phyloP scores from a whole-genome alignment of 352 stramenopile species.

The Phytophthora europaea region DNA sequence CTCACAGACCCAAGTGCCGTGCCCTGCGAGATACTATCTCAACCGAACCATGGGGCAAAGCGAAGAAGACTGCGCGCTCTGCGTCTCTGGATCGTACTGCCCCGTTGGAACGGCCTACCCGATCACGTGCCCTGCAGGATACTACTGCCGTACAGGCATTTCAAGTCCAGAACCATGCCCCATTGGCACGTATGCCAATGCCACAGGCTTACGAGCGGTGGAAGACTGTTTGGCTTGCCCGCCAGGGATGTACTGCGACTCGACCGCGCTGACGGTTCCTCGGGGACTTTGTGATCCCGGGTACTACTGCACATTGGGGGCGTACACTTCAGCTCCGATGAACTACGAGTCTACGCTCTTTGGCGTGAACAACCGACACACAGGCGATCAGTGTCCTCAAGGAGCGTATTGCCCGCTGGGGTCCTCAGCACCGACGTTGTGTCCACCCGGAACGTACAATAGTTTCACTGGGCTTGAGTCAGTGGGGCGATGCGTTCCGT shows the following conservation, averaged over 20 bases:
- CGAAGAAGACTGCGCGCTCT: conserved; percentile 82
- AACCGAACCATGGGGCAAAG: conserved; percentile 64
- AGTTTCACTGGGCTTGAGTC: conserved; percentile 78
- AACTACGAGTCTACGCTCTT: conserved; percentile 76
- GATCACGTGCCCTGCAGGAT: conserved; percentile 77
- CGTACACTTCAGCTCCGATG: conserved; percentile 92
- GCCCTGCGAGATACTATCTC: conserved; percentile 82
- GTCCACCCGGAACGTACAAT: conserved; percentile 82
- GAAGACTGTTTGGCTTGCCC: conserved; percentile 90
- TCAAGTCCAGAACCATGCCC: conserved; percentile 85
- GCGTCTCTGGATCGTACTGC: conserved; percentile 76
- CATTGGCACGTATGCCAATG: conserved; percentile 92
- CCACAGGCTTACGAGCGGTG: conserved; percentile 72
- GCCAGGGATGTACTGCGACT: conserved; percentile 94
- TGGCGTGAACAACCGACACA: conserved; percentile 70
- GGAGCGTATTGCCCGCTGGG: conserved; percentile 80
- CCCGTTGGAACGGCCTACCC: conserved; percentile 71
- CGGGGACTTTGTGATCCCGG: conserved; percentile 87
- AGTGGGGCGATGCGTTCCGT: conserved; percentile 80
- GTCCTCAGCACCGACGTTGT: conserved; percentile 63
- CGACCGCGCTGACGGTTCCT: conserved; percentile 77
- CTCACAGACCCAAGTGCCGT: conserved; percentile 77
- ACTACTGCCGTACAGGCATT: conserved; percentile 90
- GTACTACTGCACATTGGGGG: conserved; percentile 92
- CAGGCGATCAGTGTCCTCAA: conserved; percentile 72